Evolutionary conservation across 1,284 basidiomycete species (phyloP).

Genomic region (Inonotus hispidus): DNA sequence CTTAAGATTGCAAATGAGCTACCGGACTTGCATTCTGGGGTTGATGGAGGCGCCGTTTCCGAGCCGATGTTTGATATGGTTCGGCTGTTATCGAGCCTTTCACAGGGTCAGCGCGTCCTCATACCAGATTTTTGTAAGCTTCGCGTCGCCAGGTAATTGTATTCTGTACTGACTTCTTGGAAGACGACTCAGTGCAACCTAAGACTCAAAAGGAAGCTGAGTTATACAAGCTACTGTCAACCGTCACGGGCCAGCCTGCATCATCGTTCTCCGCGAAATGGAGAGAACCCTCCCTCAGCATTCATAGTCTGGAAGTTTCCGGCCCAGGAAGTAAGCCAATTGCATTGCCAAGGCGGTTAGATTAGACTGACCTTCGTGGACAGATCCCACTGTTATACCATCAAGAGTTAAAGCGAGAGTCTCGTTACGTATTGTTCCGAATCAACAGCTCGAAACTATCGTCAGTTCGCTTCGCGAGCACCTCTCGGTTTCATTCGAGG

Average conservation of each 20-base stretch:
- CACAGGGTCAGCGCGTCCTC: constrained; percentile 54
- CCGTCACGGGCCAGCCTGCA: constrained; percentile 60
- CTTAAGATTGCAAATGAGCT: constrained; percentile 56
- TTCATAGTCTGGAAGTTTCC: constrained; percentile 67
- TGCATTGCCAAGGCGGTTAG: background rate
- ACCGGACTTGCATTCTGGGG: constrained; percentile 84
- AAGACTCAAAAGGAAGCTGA: constrained; percentile 62
- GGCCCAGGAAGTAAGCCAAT: constrained; percentile 60
- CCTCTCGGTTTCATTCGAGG: constrained; percentile 56
- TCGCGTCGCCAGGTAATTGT: constrained; percentile 5
- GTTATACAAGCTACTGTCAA: constrained; percentile 64
- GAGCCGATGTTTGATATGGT: constrained; percentile 96
- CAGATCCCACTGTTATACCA: constrained; percentile 86
- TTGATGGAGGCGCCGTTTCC: constrained; percentile 83
- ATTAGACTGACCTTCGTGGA: constrained; percentile 1
- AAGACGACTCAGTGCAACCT: constrained; percentile 72
- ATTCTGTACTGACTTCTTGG: constrained; percentile 7
- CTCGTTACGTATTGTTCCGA: constrained; percentile 89
- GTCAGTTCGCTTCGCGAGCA: constrained; percentile 56
- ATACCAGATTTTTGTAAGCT: constrained; percentile 84
- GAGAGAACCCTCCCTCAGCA: constrained; percentile 72
- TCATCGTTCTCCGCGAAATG: constrained; percentile 69
- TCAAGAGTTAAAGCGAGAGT: constrained; percentile 75
- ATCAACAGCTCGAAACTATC: constrained; percentile 78
- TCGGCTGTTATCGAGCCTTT: constrained; percentile 70